Base-by-base conservation (phyloP, 345 rosid species). In the Geranium rotundifolium region DNA sequence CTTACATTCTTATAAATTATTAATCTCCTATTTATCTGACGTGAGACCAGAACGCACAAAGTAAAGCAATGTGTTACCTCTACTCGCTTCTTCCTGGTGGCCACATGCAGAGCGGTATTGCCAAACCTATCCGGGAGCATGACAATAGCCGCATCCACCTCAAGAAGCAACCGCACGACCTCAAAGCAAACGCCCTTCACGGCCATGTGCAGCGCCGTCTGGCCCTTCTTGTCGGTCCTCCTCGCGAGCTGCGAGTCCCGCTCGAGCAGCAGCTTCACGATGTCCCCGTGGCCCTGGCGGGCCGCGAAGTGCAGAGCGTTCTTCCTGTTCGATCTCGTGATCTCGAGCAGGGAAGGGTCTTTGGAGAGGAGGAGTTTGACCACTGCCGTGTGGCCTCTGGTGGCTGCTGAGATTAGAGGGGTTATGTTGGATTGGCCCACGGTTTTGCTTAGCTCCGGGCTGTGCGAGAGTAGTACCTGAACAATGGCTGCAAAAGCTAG, bases 341-440 rank as follows among this genome's bases (percentile, higher is more conserved):
- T 77, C 62, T 85, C 89, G 17, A 90, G 62, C 72, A 83, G 79
- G 75, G 82, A 76, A 30, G 78, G 70, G 74, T 90, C 90, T 73
- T 73, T 81, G 0, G 75, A 72, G 50, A 93, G 85, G 76, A 90
- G 78, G 57, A 81, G 83, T 18, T 77, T 65, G 10, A 90, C 95
- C 2, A 84, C 86, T 14, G 67, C 76, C 8, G 70, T 27, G 66
- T 93, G 95, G 29, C 99, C 97, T 71, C 83, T 76, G 1, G 87
- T 73, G n/a, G 97, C 95, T 17, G 99, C 96, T 29, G 97, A 82
- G 29, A 78, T 76, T 56, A 90, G 89, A 63, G 99, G 95, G 4
- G 97, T 90, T 54, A 89, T 84, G 57, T 90, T 86, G 59, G 91
- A 86, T 72, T 83, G 95, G 62, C 88, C 97, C 30, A 81, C 72